Evolutionary conservation across 805 yeast species (phyloP).

Genomic region (Kazachstania bromeliacearum): DNA sequence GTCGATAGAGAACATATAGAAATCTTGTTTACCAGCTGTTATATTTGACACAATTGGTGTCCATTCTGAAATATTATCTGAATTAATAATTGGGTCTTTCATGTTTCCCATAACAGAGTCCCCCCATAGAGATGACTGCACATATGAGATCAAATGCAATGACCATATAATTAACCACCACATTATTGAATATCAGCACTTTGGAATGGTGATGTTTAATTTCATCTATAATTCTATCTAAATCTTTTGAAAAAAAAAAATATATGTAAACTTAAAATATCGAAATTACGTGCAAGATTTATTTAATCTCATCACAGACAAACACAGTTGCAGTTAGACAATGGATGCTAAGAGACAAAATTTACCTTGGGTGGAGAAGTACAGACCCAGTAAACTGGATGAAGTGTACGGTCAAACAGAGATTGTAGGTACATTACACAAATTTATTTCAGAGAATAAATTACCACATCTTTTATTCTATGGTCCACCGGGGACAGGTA

Average conservation of each 20-base stretch:
- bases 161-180: too few species aligned
- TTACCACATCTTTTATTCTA: conserved; percentile 89
- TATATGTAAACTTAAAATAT: too few species aligned
- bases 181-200: too few species aligned
- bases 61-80: conserved; percentile 28
- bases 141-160: neutral
- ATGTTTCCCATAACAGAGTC: neutral
- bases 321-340: too few species aligned
- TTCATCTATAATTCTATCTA: too few species aligned
- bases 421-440: conserved; percentile 74
- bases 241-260: too few species aligned
- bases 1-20: conserved; percentile 18
- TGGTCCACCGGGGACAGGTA: conserved; percentile 94
- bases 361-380: conserved; percentile 91
- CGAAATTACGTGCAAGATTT: too few species aligned
- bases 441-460: conserved; percentile 72
- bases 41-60: conserved; percentile 25
- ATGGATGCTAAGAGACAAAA: conserved; percentile 38
- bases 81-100: conserved; percentile 10
- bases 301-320: too few species aligned
- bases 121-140: neutral
- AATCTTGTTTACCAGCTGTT: conserved; percentile 19
- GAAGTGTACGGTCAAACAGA: conserved; percentile 90
- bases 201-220: too few species aligned
- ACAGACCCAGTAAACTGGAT: conserved; percentile 74